Conservation (phyloP, 352 stramenopile species). For the Phytopythium ostracodes region DNA sequence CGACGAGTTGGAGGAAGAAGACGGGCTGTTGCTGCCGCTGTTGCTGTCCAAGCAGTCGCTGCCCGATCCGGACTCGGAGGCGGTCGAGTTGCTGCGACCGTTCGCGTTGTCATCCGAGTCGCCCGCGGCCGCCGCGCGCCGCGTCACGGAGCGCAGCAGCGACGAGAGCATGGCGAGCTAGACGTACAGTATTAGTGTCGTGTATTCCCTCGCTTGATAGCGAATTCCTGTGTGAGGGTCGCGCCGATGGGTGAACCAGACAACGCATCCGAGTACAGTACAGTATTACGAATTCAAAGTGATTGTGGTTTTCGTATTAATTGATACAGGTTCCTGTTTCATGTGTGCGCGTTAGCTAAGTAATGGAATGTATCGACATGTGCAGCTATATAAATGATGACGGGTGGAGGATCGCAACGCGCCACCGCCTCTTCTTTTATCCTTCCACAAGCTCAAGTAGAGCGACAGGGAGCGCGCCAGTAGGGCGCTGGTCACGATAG, state of each 20-base stretch:
- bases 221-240: conserved; percentile 1
- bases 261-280: too few species aligned
- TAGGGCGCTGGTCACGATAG: too few species aligned
- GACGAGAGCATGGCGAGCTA: background rate
- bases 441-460: too few species aligned
- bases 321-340: too few species aligned
- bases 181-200: background rate
- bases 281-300: too few species aligned
- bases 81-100: background rate
- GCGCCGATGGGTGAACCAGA: background rate
- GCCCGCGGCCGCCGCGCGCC: conserved; percentile 3
- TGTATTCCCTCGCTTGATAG: background rate
- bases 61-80: conserved; percentile 10
- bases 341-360: background rate
- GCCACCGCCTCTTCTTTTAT: too few species aligned
- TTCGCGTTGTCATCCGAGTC: conserved; percentile 5
- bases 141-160: background rate
- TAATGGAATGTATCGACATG: background rate
- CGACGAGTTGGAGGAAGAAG: conserved; percentile 11
- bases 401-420: background rate
- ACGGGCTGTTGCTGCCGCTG: conserved; percentile 4
- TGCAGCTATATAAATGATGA: background rate
- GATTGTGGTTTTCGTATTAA: too few species aligned
- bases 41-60: background rate
- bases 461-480: too few species aligned